Evolutionary conservation across 306 rosid genomes (phyloP).

Genomic region (Cucurbita pepo): DNA sequence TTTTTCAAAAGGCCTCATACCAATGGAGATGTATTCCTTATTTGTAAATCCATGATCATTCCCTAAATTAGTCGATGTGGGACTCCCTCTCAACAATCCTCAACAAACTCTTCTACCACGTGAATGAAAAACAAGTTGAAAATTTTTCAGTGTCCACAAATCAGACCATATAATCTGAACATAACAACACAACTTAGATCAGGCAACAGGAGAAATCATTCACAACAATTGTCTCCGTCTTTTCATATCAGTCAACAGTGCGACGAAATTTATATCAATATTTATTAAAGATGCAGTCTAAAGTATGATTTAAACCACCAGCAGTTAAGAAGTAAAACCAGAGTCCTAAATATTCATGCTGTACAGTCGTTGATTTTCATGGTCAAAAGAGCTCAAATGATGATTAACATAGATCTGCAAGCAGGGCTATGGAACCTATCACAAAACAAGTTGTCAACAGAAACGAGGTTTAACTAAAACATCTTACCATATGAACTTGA

Average conservation of each 20-base stretch:
- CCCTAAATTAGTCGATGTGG: too few species aligned
- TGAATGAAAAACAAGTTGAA: conserved; percentile 21
- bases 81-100: too few species aligned
- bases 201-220: neutral
- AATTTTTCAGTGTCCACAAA: neutral
- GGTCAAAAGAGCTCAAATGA: neutral
- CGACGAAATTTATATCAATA: neutral
- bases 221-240: neutral
- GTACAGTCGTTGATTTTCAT: neutral
- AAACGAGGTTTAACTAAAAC: neutral
- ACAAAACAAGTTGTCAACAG: neutral
- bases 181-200: neutral
- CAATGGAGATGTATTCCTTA: too few species aligned
- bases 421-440: neutral
- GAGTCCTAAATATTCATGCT: neutral
- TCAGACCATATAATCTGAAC: neutral
- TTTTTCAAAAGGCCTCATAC: too few species aligned
- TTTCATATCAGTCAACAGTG: neutral
- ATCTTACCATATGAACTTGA: neutral
- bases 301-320: neutral
- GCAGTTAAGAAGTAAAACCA: neutral
- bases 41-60: too few species aligned
- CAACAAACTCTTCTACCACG: conserved; percentile 27
- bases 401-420: neutral
- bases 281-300: neutral